A percentile compares a stretch with the other conserved stretches of the same genome.
Evolutionary conservation across 192 early-diverging fungal species (phyloP).

Genomic region (Coemansia umbellata): DNA sequence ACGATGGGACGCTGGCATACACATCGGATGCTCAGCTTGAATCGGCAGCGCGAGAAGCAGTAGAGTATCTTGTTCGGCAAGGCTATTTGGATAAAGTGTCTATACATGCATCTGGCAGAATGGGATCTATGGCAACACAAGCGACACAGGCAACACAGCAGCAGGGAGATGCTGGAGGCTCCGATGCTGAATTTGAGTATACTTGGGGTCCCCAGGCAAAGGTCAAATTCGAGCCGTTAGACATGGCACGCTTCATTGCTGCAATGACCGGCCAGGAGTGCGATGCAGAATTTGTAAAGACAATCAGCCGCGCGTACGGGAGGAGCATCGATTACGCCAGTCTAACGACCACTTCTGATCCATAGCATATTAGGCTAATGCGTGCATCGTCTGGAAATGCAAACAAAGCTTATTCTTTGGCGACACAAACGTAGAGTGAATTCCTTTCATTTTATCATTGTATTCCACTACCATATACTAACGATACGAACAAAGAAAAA

Average conservation of each 20-base stretch:
- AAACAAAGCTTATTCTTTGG: too few relatives aligned
- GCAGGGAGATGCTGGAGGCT: neutral
- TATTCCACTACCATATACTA: too few relatives aligned
- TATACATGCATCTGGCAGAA: neutral
- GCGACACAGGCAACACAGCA: slow-evolving; percentile 34
- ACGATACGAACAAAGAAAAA: too few relatives aligned
- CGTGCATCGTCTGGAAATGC: too few relatives aligned
- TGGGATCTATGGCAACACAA: neutral
- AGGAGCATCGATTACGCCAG: slow-evolving; percentile 9
- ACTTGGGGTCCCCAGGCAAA: slow-evolving; percentile 46
- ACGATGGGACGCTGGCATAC: neutral
- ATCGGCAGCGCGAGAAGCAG: slow-evolving; percentile 24
- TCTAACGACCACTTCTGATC: too few relatives aligned
- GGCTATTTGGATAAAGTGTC: slow-evolving; percentile 35
- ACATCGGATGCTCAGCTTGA: slow-evolving; percentile 35
- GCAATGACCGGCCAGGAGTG: slow-evolving; percentile 37
- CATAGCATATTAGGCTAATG: too few relatives aligned
- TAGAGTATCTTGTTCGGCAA: slow-evolving; percentile 15
- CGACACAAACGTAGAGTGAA: too few relatives aligned
- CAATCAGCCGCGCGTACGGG: slow-evolving; percentile 42
- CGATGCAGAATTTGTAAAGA: slow-evolving; percentile 33
- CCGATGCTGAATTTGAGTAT: slow-evolving; percentile 20
- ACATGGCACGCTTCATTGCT: slow-evolving; percentile 48
- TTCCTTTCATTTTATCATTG: too few relatives aligned
- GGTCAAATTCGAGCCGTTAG: slow-evolving; percentile 32